These are phyloP conservation scores for Balansia obtecta DNA, from an alignment of 2,329 filamentous ascomycete species.

Conservation along the genomic window DNA sequence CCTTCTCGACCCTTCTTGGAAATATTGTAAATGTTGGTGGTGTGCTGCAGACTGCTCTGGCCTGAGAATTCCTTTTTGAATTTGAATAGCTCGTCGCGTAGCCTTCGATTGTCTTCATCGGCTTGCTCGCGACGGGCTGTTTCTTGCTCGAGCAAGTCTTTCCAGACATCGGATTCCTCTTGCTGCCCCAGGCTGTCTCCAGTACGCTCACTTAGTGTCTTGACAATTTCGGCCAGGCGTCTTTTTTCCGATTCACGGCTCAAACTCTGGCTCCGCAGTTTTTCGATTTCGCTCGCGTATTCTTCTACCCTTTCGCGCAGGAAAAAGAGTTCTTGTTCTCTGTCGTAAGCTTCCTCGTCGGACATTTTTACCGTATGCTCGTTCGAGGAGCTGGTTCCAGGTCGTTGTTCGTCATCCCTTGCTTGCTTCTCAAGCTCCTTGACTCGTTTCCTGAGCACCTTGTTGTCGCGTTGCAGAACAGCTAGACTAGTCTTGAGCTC, in stretches of 20 bases:
- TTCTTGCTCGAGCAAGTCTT: constrained; percentile 87
- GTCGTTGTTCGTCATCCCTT: constrained; percentile 50
- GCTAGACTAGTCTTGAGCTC: constrained; percentile 85
- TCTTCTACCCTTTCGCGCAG: constrained; percentile 77
- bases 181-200: constrained; percentile 39
- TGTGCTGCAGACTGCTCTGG: constrained; percentile 35
- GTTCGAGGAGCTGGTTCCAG: constrained; percentile 49
- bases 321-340: constrained; percentile 78
- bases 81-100: constrained; percentile 74
- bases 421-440: constrained; percentile 79
- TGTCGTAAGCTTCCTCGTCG: constrained; percentile 50
- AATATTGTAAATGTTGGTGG: constrained; percentile 55
- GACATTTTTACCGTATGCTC: constrained; percentile 43
- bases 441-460: constrained; percentile 64
- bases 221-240: constrained; percentile 70
- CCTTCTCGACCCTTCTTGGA: constrained; percentile 40
- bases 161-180: constrained; percentile 76
- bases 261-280: constrained; percentile 65
- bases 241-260: constrained; percentile 75
- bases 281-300: constrained; percentile 73
- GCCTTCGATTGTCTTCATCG: constrained; percentile 73
- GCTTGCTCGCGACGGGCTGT: constrained; percentile 78
- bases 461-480: constrained; percentile 83
- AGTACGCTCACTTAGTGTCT: constrained; percentile 36
- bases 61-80: constrained; percentile 45